A percentile compares a stretch with the other conserved stretches of the same genome.
Conservation (phyloP, 202 grass and related monocot species). For the Carex arenaria region DNA sequence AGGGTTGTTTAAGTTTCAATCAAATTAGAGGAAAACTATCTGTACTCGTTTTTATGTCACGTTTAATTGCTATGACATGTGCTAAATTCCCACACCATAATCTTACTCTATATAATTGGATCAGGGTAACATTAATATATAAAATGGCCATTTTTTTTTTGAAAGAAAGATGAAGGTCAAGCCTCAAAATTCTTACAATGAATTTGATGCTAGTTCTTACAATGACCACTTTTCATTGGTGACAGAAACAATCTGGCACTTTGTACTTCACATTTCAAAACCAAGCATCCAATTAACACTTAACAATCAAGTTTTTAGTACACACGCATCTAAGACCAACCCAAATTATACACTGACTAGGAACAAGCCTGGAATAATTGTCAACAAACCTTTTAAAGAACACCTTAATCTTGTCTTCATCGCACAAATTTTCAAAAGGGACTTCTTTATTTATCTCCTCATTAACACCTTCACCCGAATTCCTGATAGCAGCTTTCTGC, state of each 20-base stretch:
- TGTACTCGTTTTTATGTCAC: not conserved
- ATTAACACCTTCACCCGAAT: constrained; percentile 9
- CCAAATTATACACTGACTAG: not conserved
- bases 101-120: not conserved
- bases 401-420: constrained; percentile 61
- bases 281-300: not conserved
- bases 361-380: not conserved
- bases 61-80: not conserved
- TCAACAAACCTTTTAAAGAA: constrained; percentile 47
- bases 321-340: not conserved
- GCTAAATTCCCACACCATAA: not conserved
- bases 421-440: constrained; percentile 20
- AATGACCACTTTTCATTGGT: not conserved
- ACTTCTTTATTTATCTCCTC: constrained; percentile 39
- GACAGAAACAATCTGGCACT: not conserved
- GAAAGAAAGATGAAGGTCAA: too few species aligned
- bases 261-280: not conserved
- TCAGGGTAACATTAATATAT: not conserved
- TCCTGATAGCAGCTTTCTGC: not conserved
- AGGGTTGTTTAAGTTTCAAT: not conserved
- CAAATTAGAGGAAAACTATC: not conserved
- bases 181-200: too few species aligned
- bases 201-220: too few species aligned
- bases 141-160: not conserved
- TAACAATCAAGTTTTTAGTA: not conserved